Evolutionary conservation across 148 eudicot species (phyloP), one percentile per base, ranked within the genome.

Genomic region (Cornus kousa): DNA sequence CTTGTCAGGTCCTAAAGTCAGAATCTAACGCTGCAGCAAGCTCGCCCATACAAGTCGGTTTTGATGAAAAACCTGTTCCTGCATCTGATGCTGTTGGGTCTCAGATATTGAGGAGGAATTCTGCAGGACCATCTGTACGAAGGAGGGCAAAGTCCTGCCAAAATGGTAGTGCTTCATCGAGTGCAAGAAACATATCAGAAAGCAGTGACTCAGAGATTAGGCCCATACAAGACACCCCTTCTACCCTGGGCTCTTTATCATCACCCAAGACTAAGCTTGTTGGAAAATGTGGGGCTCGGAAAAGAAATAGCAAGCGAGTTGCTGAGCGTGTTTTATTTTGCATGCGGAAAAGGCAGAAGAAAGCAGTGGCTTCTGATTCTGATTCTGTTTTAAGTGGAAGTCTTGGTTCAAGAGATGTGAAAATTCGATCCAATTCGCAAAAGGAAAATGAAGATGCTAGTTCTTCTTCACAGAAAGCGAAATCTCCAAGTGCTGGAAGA

Each of bases 91-190:
- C 77, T 75, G 78, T 74, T 67, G 79, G 80, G 78, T 72, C 77
- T 78, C 89, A 64, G 76, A 39, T 77, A 70, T 86, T 82, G 37
- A 85, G 83, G 77, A 88, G 75, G 80, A 87, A 92, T 80, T 73
- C 87, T 60, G 75, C 24, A 20, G 92, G 90, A 70, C 78, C 91
- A 75, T 85, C 89, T 67, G 67, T 75, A 66, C 86, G 84, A 79
- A 82, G 86, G 72, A 91, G 77, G 78, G 85, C 86, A 75, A 97
- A 91, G 74, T 86, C 87, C 80, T 84, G 77, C 81, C 95, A 86
- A 85, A 89, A 88, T 89, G 97, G 90, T 81, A 91, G 91, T 90
- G 94, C 92, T 74, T 91, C 97, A 24, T 88, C 95, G 70, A 86
- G 82, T 89, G 91, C 86, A 32, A 89, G 76, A 79, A 87, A 89